Conservation (phyloP, 1,284 basidiomycete genomes). For the Grifola frondosa region DNA sequence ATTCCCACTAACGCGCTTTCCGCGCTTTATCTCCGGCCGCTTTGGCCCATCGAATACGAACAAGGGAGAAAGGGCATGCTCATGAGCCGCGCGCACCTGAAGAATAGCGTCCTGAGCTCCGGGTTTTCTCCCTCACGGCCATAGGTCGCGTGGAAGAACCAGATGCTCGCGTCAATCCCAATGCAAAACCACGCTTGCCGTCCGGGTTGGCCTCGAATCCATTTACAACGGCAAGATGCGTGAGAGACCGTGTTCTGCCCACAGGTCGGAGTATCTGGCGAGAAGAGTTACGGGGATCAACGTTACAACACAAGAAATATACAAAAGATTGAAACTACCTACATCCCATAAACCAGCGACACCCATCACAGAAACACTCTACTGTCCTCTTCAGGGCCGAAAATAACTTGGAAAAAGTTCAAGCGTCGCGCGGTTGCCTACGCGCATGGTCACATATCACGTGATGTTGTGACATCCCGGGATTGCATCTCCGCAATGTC, state of each 20-base stretch:
- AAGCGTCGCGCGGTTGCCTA: too few relatives aligned
- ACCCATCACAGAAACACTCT: too few relatives aligned
- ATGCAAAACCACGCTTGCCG: conserved; percentile 62
- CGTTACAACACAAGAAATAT: background rate
- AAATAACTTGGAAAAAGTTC: too few relatives aligned
- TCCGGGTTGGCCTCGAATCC: conserved; percentile 66
- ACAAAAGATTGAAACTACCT: background rate
- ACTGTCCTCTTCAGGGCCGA: too few relatives aligned
- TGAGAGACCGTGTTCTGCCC: conserved; percentile 60
- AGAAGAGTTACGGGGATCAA: background rate
- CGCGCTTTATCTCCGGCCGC: conserved; percentile 81
- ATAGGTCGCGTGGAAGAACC: conserved; percentile 78
- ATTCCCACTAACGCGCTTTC: conserved; percentile 64
- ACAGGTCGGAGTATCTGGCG: conserved; percentile 71
- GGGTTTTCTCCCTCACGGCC: conserved; percentile 79
- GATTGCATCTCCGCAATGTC: too few relatives aligned
- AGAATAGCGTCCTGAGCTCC: conserved; percentile 73
- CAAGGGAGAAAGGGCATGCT: conserved; percentile 81
- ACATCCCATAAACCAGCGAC: conserved; percentile 21
- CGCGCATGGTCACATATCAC: too few relatives aligned
- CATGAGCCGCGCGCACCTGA: conserved; percentile 73
- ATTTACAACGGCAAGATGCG: conserved; percentile 65
- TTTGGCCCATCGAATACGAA: conserved; percentile 95
- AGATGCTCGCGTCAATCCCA: conserved; percentile 80
- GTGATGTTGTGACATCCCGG: too few relatives aligned